Evolutionary conservation across 192 early-diverging fungal species (phyloP).

Genomic region (Coemansia sp.): DNA sequence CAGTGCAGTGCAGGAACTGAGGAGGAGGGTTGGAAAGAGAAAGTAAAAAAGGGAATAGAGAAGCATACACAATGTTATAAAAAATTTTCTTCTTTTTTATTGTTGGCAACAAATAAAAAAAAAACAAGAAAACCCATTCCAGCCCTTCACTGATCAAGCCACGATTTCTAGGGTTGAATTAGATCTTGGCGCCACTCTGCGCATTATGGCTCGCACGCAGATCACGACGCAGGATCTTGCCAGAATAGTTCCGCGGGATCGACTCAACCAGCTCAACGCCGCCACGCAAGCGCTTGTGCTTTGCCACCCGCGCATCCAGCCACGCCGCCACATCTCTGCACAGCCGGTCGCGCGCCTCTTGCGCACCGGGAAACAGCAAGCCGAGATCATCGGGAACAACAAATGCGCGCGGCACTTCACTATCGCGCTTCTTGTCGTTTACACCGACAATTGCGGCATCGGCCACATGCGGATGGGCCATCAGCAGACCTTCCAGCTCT

Average conservation of each 20-base stretch:
- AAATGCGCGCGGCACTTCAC: slow-evolving; percentile 78
- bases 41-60: background rate
- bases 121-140: slow-evolving; percentile 3
- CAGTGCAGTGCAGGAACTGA: background rate
- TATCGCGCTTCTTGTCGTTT: slow-evolving; percentile 56
- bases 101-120: slow-evolving; percentile 2
- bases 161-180: slow-evolving; percentile 1
- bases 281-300: slow-evolving; percentile 47
- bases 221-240: slow-evolving; percentile 42
- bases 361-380: background rate
- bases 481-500: slow-evolving; percentile 76
- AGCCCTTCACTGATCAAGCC: slow-evolving; percentile 1
- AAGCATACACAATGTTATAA: slow-evolving; percentile 3
- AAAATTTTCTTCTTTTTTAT: slow-evolving; percentile 8
- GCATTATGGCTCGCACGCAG: slow-evolving; percentile 25
- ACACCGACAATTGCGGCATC: slow-evolving; percentile 72
- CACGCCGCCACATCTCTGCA: slow-evolving; percentile 12
- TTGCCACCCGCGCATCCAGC: slow-evolving; percentile 24
- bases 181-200: slow-evolving; percentile 22
- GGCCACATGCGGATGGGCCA: slow-evolving; percentile 64
- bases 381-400: slow-evolving; percentile 52
- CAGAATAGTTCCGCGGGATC: slow-evolving; percentile 36
- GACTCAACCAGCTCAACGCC: slow-evolving; percentile 25
- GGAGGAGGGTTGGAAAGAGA: slow-evolving; percentile 6
- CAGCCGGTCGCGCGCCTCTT: background rate